Percentiles rank a stretch among this genome's conserved stretches.
Evolutionary conservation across 2,329 filamentous ascomycete species (phyloP).

Genomic region (Cladophialophora chaetospira): DNA sequence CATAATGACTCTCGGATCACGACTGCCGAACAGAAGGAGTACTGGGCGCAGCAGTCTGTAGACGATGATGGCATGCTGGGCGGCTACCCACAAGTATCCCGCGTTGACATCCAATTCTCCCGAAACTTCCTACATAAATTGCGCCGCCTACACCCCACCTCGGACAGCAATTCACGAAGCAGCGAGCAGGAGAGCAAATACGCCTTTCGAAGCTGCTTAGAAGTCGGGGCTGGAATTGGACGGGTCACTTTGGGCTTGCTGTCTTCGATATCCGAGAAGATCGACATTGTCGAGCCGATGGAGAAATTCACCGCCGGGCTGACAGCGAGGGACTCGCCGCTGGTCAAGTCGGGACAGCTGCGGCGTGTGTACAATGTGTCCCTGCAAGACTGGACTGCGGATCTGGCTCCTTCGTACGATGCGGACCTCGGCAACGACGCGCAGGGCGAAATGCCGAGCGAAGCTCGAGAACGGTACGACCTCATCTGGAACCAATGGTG

Average conservation of each 20-base stretch:
- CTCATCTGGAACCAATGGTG: conserved; percentile 93
- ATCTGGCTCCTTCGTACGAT: conserved; percentile 34
- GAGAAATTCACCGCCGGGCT: conserved; percentile 73
- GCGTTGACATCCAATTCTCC: conserved; percentile 71
- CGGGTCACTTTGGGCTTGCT: conserved; percentile 78
- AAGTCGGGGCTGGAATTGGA: conserved; percentile 73
- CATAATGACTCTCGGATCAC: not conserved
- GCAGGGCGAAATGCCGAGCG: conserved; percentile 38
- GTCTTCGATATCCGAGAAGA: conserved; percentile 65
- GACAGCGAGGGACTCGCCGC: conserved; percentile 31
- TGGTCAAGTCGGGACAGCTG: conserved; percentile 21
- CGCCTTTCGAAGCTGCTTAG: conserved; percentile 45
- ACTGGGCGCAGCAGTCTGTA: conserved; percentile 42
- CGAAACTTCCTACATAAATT: conserved; percentile 70
- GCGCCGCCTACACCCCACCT: conserved; percentile 39
- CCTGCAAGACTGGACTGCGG: conserved; percentile 22
- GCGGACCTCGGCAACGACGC: no score
- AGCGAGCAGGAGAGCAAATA: not conserved
- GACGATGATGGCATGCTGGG: conserved; percentile 77
- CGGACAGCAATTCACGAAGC: no score
- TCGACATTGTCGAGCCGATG: conserved; percentile 86
- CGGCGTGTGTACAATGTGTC: conserved; percentile 24
- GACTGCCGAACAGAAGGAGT: conserved; percentile 37
- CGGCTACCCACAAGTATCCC: conserved; percentile 67
- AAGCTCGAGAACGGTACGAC: conserved; percentile 60